phyloP scores from a whole-genome alignment of 768 basidiomycete genomes.

The Tylopilus plumbeoviolaceoides region DNA sequence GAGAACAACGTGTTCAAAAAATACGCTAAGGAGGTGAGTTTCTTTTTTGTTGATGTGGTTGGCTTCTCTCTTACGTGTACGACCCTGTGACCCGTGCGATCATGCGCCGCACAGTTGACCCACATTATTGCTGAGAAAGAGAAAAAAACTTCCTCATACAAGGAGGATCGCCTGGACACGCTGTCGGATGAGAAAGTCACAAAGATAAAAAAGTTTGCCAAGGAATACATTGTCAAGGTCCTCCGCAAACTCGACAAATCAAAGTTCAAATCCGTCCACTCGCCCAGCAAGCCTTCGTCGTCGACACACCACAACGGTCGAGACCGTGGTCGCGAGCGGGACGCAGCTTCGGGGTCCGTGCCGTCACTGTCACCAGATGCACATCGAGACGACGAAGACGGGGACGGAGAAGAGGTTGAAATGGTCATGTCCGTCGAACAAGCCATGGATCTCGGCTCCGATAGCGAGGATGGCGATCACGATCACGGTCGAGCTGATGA shows the following conservation, averaged over 20 bases:
- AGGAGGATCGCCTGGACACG: conserved; percentile 64
- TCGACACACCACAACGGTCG: conserved; percentile 17
- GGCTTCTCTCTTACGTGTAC: conserved; percentile 2
- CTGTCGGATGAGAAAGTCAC: conserved; percentile 81
- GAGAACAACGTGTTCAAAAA: conserved; percentile 86
- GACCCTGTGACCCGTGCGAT: not conserved
- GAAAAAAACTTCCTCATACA: conserved; percentile 82
- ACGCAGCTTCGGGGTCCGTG: conserved; percentile 13
- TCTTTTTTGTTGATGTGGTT: not conserved
- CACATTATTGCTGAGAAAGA: conserved; percentile 89
- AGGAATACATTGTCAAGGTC: conserved; percentile 86
- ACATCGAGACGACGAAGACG: conserved; percentile 8
- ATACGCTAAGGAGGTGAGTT: conserved; percentile 86
- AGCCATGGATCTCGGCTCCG: conserved; percentile 42
- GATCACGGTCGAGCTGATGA: not conserved
- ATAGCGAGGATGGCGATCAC: conserved; percentile 28
- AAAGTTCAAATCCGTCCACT: conserved; percentile 17
- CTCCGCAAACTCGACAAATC: conserved; percentile 58
- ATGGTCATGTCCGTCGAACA: conserved; percentile 41
- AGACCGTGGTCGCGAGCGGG: not conserved
- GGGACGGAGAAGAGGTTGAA: conserved; percentile 23
- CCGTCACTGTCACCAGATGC: conserved; percentile 5
- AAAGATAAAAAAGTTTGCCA: conserved; percentile 92
- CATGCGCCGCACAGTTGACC: conserved; percentile 56
- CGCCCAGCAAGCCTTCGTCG: conserved; percentile 19